Base-by-base conservation (phyloP, 2,329 filamentous ascomycete species). In the Phoma sp. region DNA sequence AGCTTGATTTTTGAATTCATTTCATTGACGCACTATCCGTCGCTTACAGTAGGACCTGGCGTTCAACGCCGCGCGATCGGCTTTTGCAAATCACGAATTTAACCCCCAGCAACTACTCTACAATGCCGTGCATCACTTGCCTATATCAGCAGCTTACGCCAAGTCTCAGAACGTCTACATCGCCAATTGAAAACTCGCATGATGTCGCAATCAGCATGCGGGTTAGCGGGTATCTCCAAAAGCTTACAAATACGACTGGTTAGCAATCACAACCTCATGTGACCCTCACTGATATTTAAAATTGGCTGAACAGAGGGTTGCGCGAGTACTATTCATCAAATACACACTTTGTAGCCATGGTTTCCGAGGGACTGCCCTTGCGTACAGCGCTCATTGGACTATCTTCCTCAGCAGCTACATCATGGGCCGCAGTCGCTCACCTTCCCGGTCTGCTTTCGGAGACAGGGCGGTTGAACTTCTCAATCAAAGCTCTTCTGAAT, bases 341-440 rank as follows among this genome's bases (percentile, higher is more conserved):
- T 4, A 7, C 10, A 27, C 5, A n/a, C 13, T 33, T 14, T 2
- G 11, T 23, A 29, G 23, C 18, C 11, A 54, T 54, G 51, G 7
- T 13, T 29, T 5, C 40, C 14, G 36, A 48, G 29, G 7, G 9
- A 9, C n/a, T 29, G 9, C 45, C 51, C 14, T 8, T 49, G 24
- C 51, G 45, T 13, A 49, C 45, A 24, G 51, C 51, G 23, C 75
- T 87, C 22, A 77, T 86, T 52, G 85, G 84, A 40, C 81, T 87
- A 47, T 86, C 83, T 1, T 73, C 80, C 47, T 75, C 77, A 1
- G 79, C 82, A 41, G 76, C 76, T 23, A 79, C 77, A 4, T 78
- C 79, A 0, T 88, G 85, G 85, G 84, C 83, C 2, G 75, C 73
- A 24, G 61, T 65, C 25, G 83, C 81, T 2, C 86, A 88, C 61